Base-by-base conservation (phyloP, 176 grass and related monocot species). In the Luzula sylvatica region DNA sequence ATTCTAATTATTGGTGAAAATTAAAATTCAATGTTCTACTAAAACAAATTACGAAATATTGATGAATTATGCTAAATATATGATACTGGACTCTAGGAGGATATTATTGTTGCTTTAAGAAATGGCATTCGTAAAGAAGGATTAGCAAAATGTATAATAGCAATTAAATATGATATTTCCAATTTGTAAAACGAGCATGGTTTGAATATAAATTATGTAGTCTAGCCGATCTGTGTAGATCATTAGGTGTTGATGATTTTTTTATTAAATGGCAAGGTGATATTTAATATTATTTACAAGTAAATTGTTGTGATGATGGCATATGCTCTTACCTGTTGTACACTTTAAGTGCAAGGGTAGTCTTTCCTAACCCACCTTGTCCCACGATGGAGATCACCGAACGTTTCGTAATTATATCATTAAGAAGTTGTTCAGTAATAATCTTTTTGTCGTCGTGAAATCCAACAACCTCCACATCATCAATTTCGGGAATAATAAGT, bases 261-360 rank as follows among this genome's bases (percentile, higher is more conserved):
- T n/a, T n/a, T n/a, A n/a, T n/a, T n/a, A n/a, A n/a, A n/a, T n/a
- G n/a, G n/a, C n/a, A n/a, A 5, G 5, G 11, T 35, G 9, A 35
- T 7, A 35, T 35, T 35, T 35, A 35, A 35, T 35, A 7, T 35
- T 9, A n/a, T 35, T n/a, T 35, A 9, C 5, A 35, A 35, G 20
- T 23, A 52, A 52, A 57, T 57, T 7, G 24, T 13, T 53, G 11
- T 4, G 4, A 53, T 4, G 9, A 24, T 6, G 23, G 1, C 26
- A 58, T 18, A n/a, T n/a, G n/a, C n/a, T n/a, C 30, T 20, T 25
- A 61, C 57, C 57, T 61, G 11, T 61, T 61, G 20, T 61, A 61
- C 5, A 15, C 57, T 61, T 46, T 61, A 5, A 25, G 41, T 0
- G 57, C 40, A 2, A 61, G 57, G 11, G 57, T 61, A 0, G 40